Percentiles rank a stretch among this genome's conserved stretches.
These are phyloP conservation scores for Talaromyces sp. DNA, from an alignment of 2,329 filamentous ascomycete genomes.

Conservation along the genomic window DNA sequence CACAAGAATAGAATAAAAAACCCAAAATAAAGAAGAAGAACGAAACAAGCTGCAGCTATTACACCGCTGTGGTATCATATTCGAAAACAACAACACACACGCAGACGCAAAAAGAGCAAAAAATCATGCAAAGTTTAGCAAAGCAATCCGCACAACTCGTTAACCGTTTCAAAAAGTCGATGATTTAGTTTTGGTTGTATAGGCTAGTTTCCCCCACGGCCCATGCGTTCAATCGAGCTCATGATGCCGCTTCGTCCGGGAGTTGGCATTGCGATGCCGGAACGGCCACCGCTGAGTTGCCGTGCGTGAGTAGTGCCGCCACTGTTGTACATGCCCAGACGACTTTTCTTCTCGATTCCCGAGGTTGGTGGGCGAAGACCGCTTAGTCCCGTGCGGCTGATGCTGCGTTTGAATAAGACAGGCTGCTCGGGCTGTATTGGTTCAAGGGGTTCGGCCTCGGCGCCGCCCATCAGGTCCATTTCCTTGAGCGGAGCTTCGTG, in stretches of 20 bases:
- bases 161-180: not conserved
- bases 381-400: slow-evolving; percentile 22
- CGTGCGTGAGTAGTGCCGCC: slow-evolving; percentile 21
- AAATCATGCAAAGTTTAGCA: not conserved
- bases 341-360: slow-evolving; percentile 12
- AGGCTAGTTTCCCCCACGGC: slow-evolving; percentile 40
- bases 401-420: slow-evolving; percentile 8
- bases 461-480: slow-evolving; percentile 3
- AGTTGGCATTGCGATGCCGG: slow-evolving; percentile 31
- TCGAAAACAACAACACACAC: not conserved
- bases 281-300: slow-evolving; percentile 33
- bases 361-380: slow-evolving; percentile 27
- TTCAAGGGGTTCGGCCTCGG: slow-evolving; percentile 15
- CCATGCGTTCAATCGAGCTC: slow-evolving; percentile 86
- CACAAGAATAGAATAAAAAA: not conserved
- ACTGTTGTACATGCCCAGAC: slow-evolving; percentile 24
- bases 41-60: not conserved
- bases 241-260: slow-evolving; percentile 66
- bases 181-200: not conserved
- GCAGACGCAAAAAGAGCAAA: not conserved
- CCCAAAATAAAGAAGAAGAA: not conserved
- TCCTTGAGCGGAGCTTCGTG: slow-evolving; percentile 1
- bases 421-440: not conserved
- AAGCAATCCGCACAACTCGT: not conserved
- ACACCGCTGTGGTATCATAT: not conserved